Base-by-base conservation (phyloP, 176 grass and related monocot genomes). In the Carex pumila region DNA sequence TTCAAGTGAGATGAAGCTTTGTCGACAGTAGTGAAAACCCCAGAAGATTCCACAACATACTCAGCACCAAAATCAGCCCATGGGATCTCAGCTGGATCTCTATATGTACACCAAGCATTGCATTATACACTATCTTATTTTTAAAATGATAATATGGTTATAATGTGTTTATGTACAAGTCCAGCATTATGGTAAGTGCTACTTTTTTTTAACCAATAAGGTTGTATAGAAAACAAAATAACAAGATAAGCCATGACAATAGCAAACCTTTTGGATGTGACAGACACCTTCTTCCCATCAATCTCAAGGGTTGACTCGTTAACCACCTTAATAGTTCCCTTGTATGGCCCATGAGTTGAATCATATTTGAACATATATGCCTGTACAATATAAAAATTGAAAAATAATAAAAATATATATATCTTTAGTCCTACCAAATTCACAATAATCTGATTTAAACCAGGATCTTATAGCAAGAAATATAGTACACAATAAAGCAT, bases 361-460 rank as follows among this genome's bases (percentile, higher is more conserved):
- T 97, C 94, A 52, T 97, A 94, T 81, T 97, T 97, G 50, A 97
- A 90, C 90, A 97, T 92, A 86, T 92, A 97, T 54, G 90, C 94
- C 94, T 97, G 69, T 45, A 63, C 84, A 85, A 87, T 87, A 61
- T 34, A 87, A 15, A 15, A 85, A 15, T 53, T 13, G 17, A 17
- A 32, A 77, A 31, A 56, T 2, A 75, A 29, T 17, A 13, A 50
- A 54, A 34, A 78, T 56, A n/a, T 41, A 70, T 50, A 70, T 61
- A 79, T 50, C 12, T 85, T 55, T 8, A 19, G 6, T 84, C 39
- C 82, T 49, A 6, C 52, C 65, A 19, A 31, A 61, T 61, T 56
- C 73, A 77, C 50, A 77, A 77, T 12, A 31, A 32, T 32, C 21
- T 71, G 39, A 11, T 71, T 12, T 31, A 9, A 17, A 67, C 34